A percentile compares a stretch with the other conserved stretches of the same genome.
Evolutionary conservation across 2,329 filamentous ascomycete species (phyloP).

Genomic region (Arachnomyces sp.): DNA sequence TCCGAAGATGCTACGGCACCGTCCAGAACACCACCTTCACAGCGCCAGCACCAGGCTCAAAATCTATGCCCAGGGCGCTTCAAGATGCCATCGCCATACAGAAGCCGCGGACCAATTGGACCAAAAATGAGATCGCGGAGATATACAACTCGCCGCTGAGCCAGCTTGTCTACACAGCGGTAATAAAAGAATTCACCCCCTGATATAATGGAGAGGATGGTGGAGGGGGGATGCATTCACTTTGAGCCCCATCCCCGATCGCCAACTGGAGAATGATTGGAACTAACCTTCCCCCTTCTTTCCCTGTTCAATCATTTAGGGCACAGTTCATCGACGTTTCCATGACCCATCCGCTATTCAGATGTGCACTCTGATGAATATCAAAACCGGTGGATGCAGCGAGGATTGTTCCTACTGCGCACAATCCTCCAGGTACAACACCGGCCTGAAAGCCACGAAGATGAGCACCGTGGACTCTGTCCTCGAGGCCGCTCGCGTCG

Average conservation of each 20-base stretch:
- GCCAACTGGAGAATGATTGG: neutral
- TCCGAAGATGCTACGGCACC: slow-evolving; percentile 24
- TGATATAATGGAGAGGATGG: neutral
- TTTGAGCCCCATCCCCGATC: neutral
- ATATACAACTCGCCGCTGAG: slow-evolving; percentile 77
- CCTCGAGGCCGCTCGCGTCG: slow-evolving; percentile 65
- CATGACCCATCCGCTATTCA: slow-evolving; percentile 78
- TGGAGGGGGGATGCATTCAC: too few relatives aligned
- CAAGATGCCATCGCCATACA: slow-evolving; percentile 29
- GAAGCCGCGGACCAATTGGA: slow-evolving; percentile 63
- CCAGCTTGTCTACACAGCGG: slow-evolving; percentile 66
- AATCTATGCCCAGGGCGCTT: slow-evolving; percentile 24
- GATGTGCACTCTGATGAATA: slow-evolving; percentile 93
- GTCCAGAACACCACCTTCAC: slow-evolving; percentile 21
- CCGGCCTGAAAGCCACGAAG: slow-evolving; percentile 71
- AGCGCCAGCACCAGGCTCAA: slow-evolving; percentile 16
- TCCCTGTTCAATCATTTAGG: slow-evolving; percentile 40
- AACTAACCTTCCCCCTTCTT: slow-evolving; percentile 4
- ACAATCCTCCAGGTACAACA: slow-evolving; percentile 71
- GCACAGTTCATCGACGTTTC: slow-evolving; percentile 71
- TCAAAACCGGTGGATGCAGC: slow-evolving; percentile 86
- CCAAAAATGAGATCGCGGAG: slow-evolving; percentile 67
- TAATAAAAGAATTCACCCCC: slow-evolving; percentile 37
- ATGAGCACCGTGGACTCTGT: slow-evolving; percentile 74
- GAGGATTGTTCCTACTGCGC: slow-evolving; percentile 93